Conservation (phyloP, 192 early-diverging fungal species). For the Cetraspora pellucida region DNA sequence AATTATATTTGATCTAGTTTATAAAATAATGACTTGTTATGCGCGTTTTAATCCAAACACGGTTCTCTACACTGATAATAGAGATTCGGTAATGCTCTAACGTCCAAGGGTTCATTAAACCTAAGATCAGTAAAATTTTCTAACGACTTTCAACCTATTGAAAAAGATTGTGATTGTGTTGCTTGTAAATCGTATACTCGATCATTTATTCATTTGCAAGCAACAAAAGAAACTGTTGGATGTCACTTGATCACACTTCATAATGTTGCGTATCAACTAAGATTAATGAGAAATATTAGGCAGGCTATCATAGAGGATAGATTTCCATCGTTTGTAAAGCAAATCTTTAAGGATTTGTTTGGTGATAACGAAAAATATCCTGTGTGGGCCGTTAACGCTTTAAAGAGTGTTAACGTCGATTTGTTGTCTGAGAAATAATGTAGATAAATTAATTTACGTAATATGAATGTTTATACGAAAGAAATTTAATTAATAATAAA, state of each 20-base stretch:
- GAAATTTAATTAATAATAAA: too few relatives aligned
- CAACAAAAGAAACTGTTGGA: constrained; percentile 75
- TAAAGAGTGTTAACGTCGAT: constrained; percentile 70
- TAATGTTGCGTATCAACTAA: constrained; percentile 85
- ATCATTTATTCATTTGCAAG: constrained; percentile 69
- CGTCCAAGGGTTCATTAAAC: constrained; percentile 66
- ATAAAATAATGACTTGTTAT: neutral
- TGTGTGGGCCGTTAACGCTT: constrained; percentile 71
- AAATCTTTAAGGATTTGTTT: constrained; percentile 71
- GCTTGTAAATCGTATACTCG: constrained; percentile 76
- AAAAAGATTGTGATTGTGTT: constrained; percentile 73
- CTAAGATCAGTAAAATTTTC: constrained; percentile 65
- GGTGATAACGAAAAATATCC: constrained; percentile 64
- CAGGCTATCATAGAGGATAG: constrained; percentile 66
- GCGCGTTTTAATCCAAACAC: neutral
- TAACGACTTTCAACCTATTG: constrained; percentile 71
- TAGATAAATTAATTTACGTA: neutral
- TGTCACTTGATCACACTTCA: constrained; percentile 83
- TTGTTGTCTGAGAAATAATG: constrained; percentile 34
- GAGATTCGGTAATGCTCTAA: constrained; percentile 85
- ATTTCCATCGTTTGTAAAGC: constrained; percentile 70
- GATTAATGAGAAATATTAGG: constrained; percentile 79
- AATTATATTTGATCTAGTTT: neutral
- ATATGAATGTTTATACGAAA: too few relatives aligned
- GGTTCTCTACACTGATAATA: constrained; percentile 6